Conservation (phyloP, 768 basidiomycete genomes). For the Boletus huronensis region DNA sequence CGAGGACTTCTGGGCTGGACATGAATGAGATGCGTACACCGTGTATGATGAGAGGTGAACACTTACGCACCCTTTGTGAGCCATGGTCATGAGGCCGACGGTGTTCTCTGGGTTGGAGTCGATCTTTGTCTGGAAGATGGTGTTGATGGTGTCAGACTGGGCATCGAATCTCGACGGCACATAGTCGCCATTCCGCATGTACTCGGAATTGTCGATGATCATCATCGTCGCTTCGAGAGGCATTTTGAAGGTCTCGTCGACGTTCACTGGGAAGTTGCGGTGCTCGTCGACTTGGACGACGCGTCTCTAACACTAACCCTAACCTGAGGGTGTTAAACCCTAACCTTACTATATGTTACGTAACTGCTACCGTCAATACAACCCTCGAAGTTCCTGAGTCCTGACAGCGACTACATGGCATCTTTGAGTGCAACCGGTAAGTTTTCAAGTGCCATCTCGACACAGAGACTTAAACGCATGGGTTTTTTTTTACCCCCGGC, state of each 20-base stretch:
- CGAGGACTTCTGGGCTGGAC: conserved; percentile 86
- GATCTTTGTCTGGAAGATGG: conserved; percentile 89
- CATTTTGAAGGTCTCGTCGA: conserved; percentile 50
- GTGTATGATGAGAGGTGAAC: not conserved
- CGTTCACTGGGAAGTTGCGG: conserved; percentile 9
- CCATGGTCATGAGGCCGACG: conserved; percentile 98
- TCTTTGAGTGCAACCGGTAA: not conserved
- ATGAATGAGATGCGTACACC: not conserved
- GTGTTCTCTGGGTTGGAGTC: conserved; percentile 97
- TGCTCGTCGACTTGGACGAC: conserved; percentile 17
- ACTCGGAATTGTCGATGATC: conserved; percentile 96
- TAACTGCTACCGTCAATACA: not conserved
- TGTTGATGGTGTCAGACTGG: conserved; percentile 87
- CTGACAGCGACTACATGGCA: too few species aligned
- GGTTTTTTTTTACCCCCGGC: not conserved
- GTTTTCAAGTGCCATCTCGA: not conserved
- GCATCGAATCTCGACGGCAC: conserved; percentile 83
- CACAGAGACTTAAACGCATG: not conserved
- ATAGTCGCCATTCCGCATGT: conserved; percentile 95
- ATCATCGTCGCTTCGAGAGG: conserved; percentile 98
- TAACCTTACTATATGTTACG: conserved; percentile 1
- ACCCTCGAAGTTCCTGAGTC: too few species aligned
- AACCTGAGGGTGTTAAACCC: conserved; percentile 11
- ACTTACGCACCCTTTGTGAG: conserved; percentile 79
- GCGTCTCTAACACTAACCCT: conserved; percentile 25